phyloP scores from a whole-genome alignment of 1,284 basidiomycete species.

The Calocybe gambosa region DNA sequence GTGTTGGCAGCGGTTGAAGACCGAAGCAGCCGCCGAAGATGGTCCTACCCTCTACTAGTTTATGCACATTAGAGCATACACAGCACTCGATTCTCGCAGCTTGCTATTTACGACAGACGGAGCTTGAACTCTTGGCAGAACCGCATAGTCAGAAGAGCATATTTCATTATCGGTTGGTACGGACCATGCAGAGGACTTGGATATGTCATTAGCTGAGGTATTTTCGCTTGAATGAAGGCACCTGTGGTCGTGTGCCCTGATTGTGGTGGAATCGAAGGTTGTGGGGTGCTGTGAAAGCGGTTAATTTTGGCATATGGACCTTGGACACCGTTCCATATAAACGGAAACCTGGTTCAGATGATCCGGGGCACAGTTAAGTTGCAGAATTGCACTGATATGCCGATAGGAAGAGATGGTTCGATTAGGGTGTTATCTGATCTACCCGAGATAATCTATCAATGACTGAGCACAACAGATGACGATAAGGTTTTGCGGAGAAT shows the following conservation, averaged over 20 bases:
- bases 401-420: too few relatives aligned
- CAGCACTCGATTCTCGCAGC: too few relatives aligned
- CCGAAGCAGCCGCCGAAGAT: too few relatives aligned
- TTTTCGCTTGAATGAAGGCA: constrained; percentile 1
- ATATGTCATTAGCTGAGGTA: constrained; percentile 1
- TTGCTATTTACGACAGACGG: background rate
- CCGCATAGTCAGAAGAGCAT: background rate
- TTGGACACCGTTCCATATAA: constrained; percentile 15
- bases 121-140: background rate
- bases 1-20: too few relatives aligned
- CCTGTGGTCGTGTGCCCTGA: constrained; percentile 11
- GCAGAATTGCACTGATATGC: background rate
- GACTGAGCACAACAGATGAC: background rate
- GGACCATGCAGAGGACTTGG: background rate
- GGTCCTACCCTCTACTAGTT: too few relatives aligned
- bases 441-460: background rate
- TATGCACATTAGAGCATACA: too few relatives aligned
- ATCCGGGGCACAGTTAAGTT: constrained; percentile 4
- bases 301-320: constrained; percentile 10
- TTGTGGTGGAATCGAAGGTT: constrained; percentile 1
- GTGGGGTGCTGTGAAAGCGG: background rate
- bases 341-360: constrained; percentile 1
- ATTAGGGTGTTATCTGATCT: background rate
- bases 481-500: background rate
- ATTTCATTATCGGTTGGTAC: background rate